Base-by-base conservation (phyloP, 495 filamentous ascomycete genomes). In the Daldinia loculata region DNA sequence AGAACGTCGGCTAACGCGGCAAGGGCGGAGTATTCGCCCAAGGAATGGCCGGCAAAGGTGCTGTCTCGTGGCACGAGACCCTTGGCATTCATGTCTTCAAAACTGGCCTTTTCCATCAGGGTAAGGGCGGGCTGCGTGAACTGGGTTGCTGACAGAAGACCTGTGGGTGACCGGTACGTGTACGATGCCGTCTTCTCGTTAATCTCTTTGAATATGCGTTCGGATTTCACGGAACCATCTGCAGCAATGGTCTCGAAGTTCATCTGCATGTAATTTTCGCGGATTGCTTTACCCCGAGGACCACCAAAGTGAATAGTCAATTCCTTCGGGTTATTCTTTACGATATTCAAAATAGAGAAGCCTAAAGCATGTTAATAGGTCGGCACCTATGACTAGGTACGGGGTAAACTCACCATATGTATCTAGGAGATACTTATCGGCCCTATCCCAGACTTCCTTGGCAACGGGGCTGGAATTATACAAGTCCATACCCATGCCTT, bases 401-500 rank as follows among this genome's bases (percentile, higher is more conserved):
- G n/a, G 2, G 48, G 22, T 52, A 17, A 69, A 77, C 87, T 82
- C 81, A 92, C 95, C 95, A 82, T 99, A 99, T 72, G 97, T 98
- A 80, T 98, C 95, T 82, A 98, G 90, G 79, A 99, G 97, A 77
- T 99, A 96, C 78, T 90, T 93, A 81, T 99, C 95, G 29, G 96
- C 96, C 43, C 95, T 89, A 78, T 99, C 95, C 95, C 95, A 99
- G 30, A 99, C 96, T 77, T 98, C 95, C 81, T 91, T 92, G 53
- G 95, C 95, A 36, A 99, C 95, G 2, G 89, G 84, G 76, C 95
- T 98, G 82, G 89, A 95, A 64, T 82, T 90, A 75, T 99, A 99
- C 38, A 99, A 87, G 78, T 98, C 95, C 95, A 99, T 99, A 81
- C 95, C 95, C 95, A 99, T 99, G 56, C 95, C 95, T 78, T 98